Conservation (phyloP, 2,329 filamentous ascomycete species). For the Blastomyces gilchristii region DNA sequence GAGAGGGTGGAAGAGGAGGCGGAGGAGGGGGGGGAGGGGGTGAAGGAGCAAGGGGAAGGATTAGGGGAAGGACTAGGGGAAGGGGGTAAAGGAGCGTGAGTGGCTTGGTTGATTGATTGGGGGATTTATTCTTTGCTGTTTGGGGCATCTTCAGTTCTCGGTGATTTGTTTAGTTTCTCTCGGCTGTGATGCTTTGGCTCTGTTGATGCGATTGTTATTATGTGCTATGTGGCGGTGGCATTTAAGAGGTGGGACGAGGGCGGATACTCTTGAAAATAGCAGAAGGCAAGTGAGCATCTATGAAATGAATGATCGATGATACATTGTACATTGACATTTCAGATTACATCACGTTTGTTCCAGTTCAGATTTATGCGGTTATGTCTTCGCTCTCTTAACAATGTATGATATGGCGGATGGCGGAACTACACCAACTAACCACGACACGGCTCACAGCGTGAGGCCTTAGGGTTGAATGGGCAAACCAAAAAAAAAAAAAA, state of each 20-base stretch:
- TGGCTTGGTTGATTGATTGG: too few relatives aligned
- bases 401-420: too few relatives aligned
- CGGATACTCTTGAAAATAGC: neutral
- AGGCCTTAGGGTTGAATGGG: neutral
- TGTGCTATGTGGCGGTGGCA: too few relatives aligned
- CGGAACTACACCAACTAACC: neutral
- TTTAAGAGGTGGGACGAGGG: too few relatives aligned
- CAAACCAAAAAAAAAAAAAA: too few relatives aligned
- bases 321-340: neutral
- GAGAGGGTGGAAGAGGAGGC: slow-evolving; percentile 23
- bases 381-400: neutral
- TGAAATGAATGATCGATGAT: neutral
- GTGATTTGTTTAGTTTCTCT: too few relatives aligned
- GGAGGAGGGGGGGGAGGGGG: neutral
- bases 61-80: too few relatives aligned
- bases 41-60: neutral
- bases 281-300: neutral
- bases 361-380: neutral
- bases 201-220: neutral
- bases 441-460: neutral
- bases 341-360: neutral
- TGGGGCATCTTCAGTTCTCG: too few relatives aligned
- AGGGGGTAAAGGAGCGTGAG: too few relatives aligned
- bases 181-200: neutral
- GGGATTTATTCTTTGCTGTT: too few relatives aligned